phyloP scores from a whole-genome alignment of 2,329 filamentous ascomycete genomes.

The Fusarium humuli region DNA sequence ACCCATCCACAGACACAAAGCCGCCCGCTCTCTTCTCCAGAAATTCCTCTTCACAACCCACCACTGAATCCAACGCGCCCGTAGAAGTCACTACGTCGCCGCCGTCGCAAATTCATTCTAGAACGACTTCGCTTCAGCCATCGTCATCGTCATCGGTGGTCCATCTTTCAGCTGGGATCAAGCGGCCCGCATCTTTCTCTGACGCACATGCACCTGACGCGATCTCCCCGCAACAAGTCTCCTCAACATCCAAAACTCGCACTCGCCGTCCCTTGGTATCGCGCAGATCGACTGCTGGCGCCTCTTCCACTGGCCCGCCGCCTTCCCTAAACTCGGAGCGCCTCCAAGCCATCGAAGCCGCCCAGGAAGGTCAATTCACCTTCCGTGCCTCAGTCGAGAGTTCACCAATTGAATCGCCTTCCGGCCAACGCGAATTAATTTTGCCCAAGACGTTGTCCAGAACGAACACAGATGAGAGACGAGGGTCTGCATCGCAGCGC shows the following conservation, averaged over 20 bases:
- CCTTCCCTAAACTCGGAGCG: slow-evolving; percentile 50
- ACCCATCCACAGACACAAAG: slow-evolving; percentile 25
- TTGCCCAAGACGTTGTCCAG: slow-evolving; percentile 57
- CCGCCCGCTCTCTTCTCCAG: slow-evolving; percentile 18
- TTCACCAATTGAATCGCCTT: slow-evolving; percentile 40
- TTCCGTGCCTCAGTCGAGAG: slow-evolving; percentile 38
- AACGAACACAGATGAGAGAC: slow-evolving; percentile 62
- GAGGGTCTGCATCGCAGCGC: slow-evolving; percentile 54
- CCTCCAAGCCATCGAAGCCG: slow-evolving; percentile 49
- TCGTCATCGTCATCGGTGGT: slow-evolving; percentile 44
- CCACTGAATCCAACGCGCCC: slow-evolving; percentile 24
- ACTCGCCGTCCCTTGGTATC: slow-evolving; percentile 56
- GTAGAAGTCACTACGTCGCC: slow-evolving; percentile 33
- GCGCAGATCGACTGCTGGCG: slow-evolving; percentile 52
- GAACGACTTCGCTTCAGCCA: slow-evolving; percentile 51
- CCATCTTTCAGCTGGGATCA: slow-evolving; percentile 40
- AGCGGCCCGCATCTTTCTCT: slow-evolving; percentile 44
- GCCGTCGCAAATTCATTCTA: slow-evolving; percentile 49
- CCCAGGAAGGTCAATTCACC: slow-evolving; percentile 35
- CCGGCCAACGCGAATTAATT: slow-evolving; percentile 62
- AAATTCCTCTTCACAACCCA: slow-evolving; percentile 15
- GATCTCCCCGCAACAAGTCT: slow-evolving; percentile 43
- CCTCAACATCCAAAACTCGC: slow-evolving; percentile 48
- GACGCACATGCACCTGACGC: slow-evolving; percentile 44
- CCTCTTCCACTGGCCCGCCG: slow-evolving; percentile 49